phyloP scores from a whole-genome alignment of 176 grass and related monocot species.

The Musa troglodytarum region DNA sequence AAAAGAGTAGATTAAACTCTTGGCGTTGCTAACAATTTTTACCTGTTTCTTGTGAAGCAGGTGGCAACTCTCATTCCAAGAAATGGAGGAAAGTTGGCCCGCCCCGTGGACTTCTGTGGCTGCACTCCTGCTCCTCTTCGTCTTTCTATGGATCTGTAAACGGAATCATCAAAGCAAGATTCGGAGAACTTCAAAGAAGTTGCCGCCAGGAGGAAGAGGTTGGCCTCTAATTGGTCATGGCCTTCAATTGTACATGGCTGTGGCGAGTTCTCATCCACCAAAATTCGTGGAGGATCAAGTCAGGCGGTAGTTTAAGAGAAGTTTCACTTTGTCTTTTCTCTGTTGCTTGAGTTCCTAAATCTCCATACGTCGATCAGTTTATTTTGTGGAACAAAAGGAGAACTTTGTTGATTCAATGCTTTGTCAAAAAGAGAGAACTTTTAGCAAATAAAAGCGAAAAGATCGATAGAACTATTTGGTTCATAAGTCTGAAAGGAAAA shows the following conservation, averaged over 20 bases:
- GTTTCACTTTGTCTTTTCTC: no score
- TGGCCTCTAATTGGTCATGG: slow-evolving; percentile 15
- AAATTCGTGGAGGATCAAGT: slow-evolving; percentile 13
- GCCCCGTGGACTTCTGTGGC: background rate
- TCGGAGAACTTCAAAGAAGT: background rate
- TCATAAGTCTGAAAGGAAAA: background rate
- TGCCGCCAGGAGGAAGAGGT: slow-evolving; percentile 10
- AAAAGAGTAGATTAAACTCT: no score
- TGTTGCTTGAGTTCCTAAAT: no score
- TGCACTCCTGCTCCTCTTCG: background rate
- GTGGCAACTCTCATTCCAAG: background rate
- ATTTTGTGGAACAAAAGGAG: background rate
- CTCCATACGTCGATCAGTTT: no score
- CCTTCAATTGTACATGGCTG: slow-evolving; percentile 2
- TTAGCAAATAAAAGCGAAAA: no score
- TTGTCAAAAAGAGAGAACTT: no score
- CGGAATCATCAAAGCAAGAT: background rate
- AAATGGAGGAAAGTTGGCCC: background rate
- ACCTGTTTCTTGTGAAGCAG: background rate
- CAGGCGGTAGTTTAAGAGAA: background rate
- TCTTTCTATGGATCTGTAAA: background rate
- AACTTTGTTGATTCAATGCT: no score
- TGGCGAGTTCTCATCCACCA: slow-evolving; percentile 10
- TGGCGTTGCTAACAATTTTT: no score
- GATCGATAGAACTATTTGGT: no score